Conservation (phyloP, 306 rosid species). For the Prunus padus region DNA sequence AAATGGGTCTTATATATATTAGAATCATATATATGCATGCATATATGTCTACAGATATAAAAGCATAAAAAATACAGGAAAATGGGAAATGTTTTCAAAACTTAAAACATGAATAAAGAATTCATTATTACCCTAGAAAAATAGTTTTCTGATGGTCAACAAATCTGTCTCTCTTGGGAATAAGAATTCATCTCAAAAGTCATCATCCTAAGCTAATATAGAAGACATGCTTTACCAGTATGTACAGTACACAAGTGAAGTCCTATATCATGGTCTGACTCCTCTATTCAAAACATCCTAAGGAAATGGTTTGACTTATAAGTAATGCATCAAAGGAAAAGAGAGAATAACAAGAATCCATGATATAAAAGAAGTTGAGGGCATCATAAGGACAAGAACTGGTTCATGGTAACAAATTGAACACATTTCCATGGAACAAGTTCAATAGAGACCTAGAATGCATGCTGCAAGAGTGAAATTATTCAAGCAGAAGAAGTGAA, state of each 20-base stretch:
- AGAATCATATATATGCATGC: conserved; percentile 4
- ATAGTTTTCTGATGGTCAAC: background rate
- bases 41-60: conserved; percentile 1
- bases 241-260: background rate
- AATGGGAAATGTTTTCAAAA: background rate
- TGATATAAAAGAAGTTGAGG: background rate
- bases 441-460: background rate
- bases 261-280: background rate
- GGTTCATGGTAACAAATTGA: background rate
- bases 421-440: background rate
- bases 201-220: conserved; percentile 9
- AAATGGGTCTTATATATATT: conserved; percentile 24
- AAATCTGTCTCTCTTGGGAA: background rate
- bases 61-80: background rate
- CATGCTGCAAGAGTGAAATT: background rate
- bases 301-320: background rate
- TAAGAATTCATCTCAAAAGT: conserved; percentile 9
- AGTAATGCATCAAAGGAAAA: background rate
- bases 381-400: background rate
- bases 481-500: background rate
- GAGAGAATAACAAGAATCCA: background rate
- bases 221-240: background rate
- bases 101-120: background rate
- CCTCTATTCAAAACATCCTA: background rate
- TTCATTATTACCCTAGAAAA: background rate